Evolutionary conservation across 73 alveolate genomes (phyloP).

Genomic region (Symbiodinium natans): DNA sequence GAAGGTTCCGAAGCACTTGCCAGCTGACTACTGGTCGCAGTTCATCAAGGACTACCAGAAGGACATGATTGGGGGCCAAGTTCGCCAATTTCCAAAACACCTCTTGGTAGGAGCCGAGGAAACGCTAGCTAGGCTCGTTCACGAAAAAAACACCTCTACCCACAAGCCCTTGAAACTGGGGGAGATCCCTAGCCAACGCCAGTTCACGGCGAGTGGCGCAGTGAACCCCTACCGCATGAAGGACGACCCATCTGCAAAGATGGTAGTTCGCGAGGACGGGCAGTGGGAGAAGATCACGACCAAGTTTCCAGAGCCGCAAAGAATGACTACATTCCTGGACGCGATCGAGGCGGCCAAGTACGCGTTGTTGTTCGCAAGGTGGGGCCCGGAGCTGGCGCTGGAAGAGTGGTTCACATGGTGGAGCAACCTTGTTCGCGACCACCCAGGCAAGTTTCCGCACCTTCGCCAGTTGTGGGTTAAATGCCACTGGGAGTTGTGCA

Average conservation of each 20-base stretch:
- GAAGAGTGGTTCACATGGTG: background rate
- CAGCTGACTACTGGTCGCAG: background rate
- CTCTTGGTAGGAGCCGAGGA: background rate
- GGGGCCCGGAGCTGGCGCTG: background rate
- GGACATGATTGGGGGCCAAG: background rate
- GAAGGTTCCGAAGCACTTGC: background rate
- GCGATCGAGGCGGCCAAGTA: background rate
- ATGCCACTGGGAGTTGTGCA: background rate
- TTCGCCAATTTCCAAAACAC: background rate
- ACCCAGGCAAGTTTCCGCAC: background rate
- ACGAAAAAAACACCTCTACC: background rate
- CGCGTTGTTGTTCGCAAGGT: background rate
- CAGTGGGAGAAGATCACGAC: background rate
- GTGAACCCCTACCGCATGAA: no score
- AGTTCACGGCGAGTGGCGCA: no score
- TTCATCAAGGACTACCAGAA: background rate
- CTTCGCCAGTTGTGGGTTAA: background rate
- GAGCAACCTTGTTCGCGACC: background rate
- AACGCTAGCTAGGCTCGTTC: background rate
- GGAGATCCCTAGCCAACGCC: background rate
- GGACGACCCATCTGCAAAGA: no score
- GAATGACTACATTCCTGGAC: background rate
- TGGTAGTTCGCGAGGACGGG: background rate
- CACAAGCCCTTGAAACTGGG: background rate
- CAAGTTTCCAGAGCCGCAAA: background rate